Base-by-base conservation (phyloP, 768 basidiomycete species). In the Psilocybe subaeruginosa region DNA sequence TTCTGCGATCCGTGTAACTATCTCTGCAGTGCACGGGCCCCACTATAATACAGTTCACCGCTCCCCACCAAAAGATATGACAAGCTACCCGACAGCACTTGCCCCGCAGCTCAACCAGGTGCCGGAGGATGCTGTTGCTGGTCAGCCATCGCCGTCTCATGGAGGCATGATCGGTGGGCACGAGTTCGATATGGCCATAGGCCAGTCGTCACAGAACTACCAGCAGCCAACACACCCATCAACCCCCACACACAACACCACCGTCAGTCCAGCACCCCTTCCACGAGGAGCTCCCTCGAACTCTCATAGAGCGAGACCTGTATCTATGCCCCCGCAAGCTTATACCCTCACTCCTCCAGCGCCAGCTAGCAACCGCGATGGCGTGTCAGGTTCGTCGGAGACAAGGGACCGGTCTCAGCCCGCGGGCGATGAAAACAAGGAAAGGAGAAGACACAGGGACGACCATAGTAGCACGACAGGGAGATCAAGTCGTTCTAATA, bases 271-370 rank as follows among this genome's bases (percentile, higher is more conserved):
- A 59, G 49, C 71, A 56, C 66, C 71, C 68, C 57, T 66, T 69
- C 57, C 74, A 66, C 64, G 73, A 61, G 67, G 68, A 57, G 56
- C 76, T 31, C 60, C 72, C 54, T 60, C 71, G 63, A 74, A 72
- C 67, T 71, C 77, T 55, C 76, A 75, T 64, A 80, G 81, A 66
- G 85, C 86, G 59, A 78, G 89, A 46, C 90, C 90, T 51, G 79
- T 89, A 53, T 91, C 91, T 8, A 88, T 92, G 85, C 90, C 90
- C 46, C 89, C 90, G 9, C 88, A 88, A 72, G 68, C 82, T 23
- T 82, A 73, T 68, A 71, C 52, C 37, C 47, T 67, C 46, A 54
- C 65, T 55, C 49, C 62, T 29, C 48, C 58, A 45, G 61, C 48
- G 12, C 35, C 64, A 49, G 55, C 60, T 31, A 56, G 58, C 30